Evolutionary conservation across 345 rosid species (phyloP).

Genomic region (Combretum micranthum): DNA sequence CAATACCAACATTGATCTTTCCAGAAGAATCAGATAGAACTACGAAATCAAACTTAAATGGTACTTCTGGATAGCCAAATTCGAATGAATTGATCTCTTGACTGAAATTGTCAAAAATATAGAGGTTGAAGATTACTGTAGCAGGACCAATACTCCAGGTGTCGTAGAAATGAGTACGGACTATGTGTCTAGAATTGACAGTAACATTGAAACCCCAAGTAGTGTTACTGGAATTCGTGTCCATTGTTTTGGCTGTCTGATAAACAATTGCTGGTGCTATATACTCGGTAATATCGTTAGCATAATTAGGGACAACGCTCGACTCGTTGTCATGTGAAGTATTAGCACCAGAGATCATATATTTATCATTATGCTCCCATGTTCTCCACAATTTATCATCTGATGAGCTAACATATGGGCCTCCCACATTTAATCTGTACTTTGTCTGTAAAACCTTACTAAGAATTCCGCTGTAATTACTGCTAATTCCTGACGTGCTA

Average conservation of each 20-base stretch:
- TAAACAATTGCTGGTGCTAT: constrained; percentile 42
- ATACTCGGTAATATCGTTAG: neutral
- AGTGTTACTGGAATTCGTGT: constrained; percentile 6
- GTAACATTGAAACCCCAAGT: constrained; percentile 45
- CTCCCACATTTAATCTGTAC: constrained; percentile 44
- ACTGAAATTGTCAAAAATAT: constrained; percentile 18
- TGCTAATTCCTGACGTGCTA: neutral
- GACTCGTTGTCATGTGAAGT: neutral
- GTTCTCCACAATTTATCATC: constrained; percentile 32
- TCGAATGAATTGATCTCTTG: constrained; percentile 13
- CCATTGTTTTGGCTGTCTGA: constrained; percentile 30
- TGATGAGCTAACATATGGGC: constrained; percentile 12
- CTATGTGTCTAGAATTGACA: constrained; percentile 25
- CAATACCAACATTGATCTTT: constrained; percentile 23
- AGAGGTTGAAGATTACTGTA: constrained; percentile 22
- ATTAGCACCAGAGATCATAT: constrained; percentile 5
- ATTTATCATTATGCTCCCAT: constrained; percentile 37
- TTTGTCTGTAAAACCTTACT: constrained; percentile 22
- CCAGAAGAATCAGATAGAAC: constrained; percentile 39
- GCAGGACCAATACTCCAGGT: constrained; percentile 1
- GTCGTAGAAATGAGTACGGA: constrained; percentile 59
- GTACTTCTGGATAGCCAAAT: neutral
- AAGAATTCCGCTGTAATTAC: constrained; percentile 5
- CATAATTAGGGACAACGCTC: no score
- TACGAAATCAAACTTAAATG: constrained; percentile 37